Evolutionary conservation across 164 flowering plant genomes (phyloP).

Genomic region (Vitis amurensis): DNA sequence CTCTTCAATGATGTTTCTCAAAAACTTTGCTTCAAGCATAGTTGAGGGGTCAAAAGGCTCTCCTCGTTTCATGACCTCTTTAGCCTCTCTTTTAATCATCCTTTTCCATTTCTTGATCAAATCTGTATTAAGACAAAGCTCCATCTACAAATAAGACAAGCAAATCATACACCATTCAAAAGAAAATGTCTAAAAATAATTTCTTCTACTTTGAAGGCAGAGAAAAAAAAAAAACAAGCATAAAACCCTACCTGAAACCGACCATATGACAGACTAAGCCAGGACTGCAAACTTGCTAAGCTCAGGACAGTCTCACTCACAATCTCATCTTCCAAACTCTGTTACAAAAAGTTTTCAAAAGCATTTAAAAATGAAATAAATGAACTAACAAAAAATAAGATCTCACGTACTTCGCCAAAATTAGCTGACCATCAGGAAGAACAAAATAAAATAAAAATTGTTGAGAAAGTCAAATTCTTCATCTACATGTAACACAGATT

Average conservation of each 20-base stretch:
- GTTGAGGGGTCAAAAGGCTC: conserved; percentile 55
- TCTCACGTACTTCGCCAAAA: not conserved
- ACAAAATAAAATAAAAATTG: too few species aligned
- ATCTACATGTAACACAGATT: too few species aligned
- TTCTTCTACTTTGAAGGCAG: not conserved
- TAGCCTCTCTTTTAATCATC: conserved; percentile 64
- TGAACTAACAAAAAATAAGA: not conserved
- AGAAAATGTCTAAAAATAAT: too few species aligned
- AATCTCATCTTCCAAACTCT: conserved; percentile 98
- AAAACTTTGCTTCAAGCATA: conserved; percentile 69
- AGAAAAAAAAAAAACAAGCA: not conserved
- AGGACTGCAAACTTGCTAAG: conserved; percentile 72
- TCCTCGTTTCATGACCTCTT: conserved; percentile 63
- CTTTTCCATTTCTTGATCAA: conserved; percentile 85
- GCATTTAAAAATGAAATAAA: not conserved
- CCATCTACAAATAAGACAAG: conserved; percentile 57
- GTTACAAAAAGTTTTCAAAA: conserved; percentile 12
- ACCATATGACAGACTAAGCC: conserved; percentile 89
- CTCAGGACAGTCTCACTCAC: conserved; percentile 78
- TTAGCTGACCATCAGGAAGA: too few species aligned
- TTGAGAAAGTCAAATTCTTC: too few species aligned
- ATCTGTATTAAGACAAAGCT: conserved; percentile 68
- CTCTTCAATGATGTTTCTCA: conserved; percentile 81
- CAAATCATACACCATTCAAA: conserved; percentile 5
- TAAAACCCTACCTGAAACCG: conserved; percentile 74